These are phyloP conservation scores for Calycina marina DNA, from an alignment of 2,329 filamentous ascomycete species.

Conservation along the genomic window DNA sequence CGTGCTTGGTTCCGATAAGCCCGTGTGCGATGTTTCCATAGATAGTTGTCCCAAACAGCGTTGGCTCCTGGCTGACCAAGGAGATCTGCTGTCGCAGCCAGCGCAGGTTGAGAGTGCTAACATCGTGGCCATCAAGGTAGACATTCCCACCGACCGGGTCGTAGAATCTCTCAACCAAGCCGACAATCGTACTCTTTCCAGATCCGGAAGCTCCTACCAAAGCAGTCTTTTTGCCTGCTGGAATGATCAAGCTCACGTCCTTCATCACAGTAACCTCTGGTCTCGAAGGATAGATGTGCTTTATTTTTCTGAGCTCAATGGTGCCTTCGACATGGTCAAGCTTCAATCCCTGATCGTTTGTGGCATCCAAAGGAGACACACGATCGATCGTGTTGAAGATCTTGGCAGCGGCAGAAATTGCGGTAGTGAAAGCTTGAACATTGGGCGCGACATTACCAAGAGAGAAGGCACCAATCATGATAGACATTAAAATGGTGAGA, in stretches of 20 bases:
- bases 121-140: slow-evolving; percentile 68
- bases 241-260: slow-evolving; percentile 63
- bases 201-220: slow-evolving; percentile 88
- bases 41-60: slow-evolving; percentile 80
- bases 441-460: slow-evolving; percentile 81
- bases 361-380: slow-evolving; percentile 67
- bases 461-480: slow-evolving; percentile 88
- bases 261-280: slow-evolving; percentile 85
- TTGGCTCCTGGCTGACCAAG: slow-evolving; percentile 84
- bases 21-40: slow-evolving; percentile 84
- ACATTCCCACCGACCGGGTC: slow-evolving; percentile 70
- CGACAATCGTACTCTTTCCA: slow-evolving; percentile 89
- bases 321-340: slow-evolving; percentile 60
- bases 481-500: slow-evolving; percentile 74
- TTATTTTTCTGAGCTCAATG: slow-evolving; percentile 69
- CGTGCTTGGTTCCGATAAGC: slow-evolving; percentile 68
- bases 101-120: slow-evolving; percentile 66
- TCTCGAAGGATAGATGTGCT: slow-evolving; percentile 87
- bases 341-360: slow-evolving; percentile 53
- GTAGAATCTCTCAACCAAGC: slow-evolving; percentile 88
- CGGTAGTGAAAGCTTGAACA: slow-evolving; percentile 71
- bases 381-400: slow-evolving; percentile 93
- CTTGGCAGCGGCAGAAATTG: slow-evolving; percentile 72
- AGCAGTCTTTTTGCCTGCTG: slow-evolving; percentile 83
- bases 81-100: slow-evolving; percentile 91